A percentile compares a stretch with the other conserved stretches of the same genome.
These are phyloP conservation scores for Royoungia palumana DNA, from an alignment of 768 basidiomycete genomes.

Conservation along the genomic window DNA sequence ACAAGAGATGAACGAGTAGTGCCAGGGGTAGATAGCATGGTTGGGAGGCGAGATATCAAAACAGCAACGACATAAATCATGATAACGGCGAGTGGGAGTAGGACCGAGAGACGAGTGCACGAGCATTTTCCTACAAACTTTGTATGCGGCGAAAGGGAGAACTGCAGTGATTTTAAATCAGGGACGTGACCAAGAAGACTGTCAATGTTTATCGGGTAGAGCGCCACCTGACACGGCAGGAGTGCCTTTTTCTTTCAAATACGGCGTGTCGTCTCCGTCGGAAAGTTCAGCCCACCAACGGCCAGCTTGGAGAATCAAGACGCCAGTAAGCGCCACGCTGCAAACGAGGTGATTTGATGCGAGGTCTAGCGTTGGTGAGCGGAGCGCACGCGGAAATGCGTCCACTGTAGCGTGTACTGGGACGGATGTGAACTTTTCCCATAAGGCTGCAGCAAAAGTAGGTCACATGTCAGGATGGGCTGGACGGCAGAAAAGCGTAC, in stretches of 20 bases:
- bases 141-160: not conserved
- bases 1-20: constrained; percentile 7
- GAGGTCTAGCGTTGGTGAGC: constrained; percentile 67
- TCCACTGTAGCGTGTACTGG: constrained; percentile 50
- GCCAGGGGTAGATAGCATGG: constrained; percentile 20
- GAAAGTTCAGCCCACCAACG: constrained; percentile 81
- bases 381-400: constrained; percentile 61
- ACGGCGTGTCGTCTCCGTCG: constrained; percentile 53
- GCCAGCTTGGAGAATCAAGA: constrained; percentile 77
- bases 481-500: constrained; percentile 41
- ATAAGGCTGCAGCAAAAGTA: constrained; percentile 43
- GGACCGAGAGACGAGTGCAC: constrained; percentile 1
- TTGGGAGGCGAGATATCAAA: constrained; percentile 21
- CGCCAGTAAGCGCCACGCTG: constrained; percentile 85
- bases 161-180: constrained; percentile 1
- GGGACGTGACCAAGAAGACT: not conserved
- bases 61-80: constrained; percentile 27
- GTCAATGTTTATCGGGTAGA: constrained; percentile 11
- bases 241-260: constrained; percentile 27
- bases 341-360: constrained; percentile 83
- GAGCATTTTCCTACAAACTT: constrained; percentile 4
- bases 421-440: constrained; percentile 55
- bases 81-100: constrained; percentile 14
- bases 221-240: not conserved
- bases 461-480: constrained; percentile 3